A percentile compares a stretch with the other conserved stretches of the same genome.
Conservation (phyloP, 352 stramenopile species). For the Pythium rishiriense region DNA sequence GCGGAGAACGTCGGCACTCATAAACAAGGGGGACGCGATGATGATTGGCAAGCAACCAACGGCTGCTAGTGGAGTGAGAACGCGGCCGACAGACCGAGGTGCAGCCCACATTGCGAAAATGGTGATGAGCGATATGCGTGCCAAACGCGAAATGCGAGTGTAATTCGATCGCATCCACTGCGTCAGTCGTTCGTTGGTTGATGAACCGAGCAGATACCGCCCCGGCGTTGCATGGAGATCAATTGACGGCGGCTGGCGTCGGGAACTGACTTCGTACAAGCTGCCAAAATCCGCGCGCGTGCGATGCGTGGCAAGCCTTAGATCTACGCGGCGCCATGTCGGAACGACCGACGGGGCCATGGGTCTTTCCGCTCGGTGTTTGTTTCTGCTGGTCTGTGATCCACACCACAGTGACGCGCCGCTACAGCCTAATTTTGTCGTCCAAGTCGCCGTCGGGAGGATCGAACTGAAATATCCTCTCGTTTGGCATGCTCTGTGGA, state of each 20-base stretch:
- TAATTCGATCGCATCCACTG: constrained; percentile 19
- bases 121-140: constrained; percentile 12
- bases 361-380: too few species aligned
- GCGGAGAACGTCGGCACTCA: constrained; percentile 13
- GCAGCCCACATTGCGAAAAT: constrained; percentile 20
- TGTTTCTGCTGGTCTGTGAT: too few species aligned
- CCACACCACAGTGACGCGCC: too few species aligned
- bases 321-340: neutral
- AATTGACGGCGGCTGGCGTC: constrained; percentile 2
- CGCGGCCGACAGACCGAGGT: constrained; percentile 3
- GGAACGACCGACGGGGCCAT: neutral
- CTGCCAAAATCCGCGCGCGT: constrained; percentile 7
- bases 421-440: too few species aligned
- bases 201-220: neutral
- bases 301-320: neutral
- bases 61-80: constrained; percentile 13
- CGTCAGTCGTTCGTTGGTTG: neutral
- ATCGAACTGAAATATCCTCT: too few species aligned
- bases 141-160: constrained; percentile 8
- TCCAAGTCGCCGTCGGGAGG: too few species aligned
- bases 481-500: too few species aligned
- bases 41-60: constrained; percentile 14
- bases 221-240: constrained; percentile 15
- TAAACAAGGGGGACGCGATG: constrained; percentile 11
- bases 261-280: constrained; percentile 21